Base-by-base conservation (phyloP, 2,329 filamentous ascomycete species). In the Clarireedia homoeocarpa region DNA sequence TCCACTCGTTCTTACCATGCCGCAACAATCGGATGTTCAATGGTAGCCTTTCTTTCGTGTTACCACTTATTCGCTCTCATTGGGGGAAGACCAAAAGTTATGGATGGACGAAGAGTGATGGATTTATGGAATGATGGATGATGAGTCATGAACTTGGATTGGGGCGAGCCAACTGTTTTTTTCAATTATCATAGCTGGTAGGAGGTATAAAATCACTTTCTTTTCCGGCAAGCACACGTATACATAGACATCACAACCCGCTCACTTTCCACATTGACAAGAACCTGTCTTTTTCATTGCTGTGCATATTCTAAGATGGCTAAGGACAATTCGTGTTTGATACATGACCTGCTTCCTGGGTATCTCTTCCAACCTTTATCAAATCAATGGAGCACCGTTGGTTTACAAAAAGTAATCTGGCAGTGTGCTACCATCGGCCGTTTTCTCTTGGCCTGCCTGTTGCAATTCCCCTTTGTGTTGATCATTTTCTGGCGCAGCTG, bases 401-500 rank as follows among this genome's bases (percentile, higher is more conserved):
- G 40, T 49, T 49, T 54, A 49, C 52, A 46, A 76, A 72, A 89
- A 89, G 71, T 86, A 86, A 66, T 86, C 83, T 2, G 83, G 88
- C 66, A 94, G 70, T 69, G 78, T 75, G 53, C 74, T 83, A 2
- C 78, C 79, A 60, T 85, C 82, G 2, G 77, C 78, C n/a, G 74
- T 69, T 73, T 91, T 91, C 57, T 94, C 89, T 65, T 81, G 80
- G 58, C 83, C 58, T 84, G 82, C 72, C 88, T 85, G 82, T 71
- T 94, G 89, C 67, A 88, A 80, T 69, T 96, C 91, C 66, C 94
- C 91, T 67, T 95, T 88, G 70, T 95, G 88, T 63, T 86, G 75
- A 70, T 97, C 92, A 67, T 99, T 96, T 72, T 99, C 94, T 2
- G 94, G 94, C 27, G 94, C 92, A 3, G 94, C 94, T 56, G 95